These are phyloP conservation scores for Gastrolobium bilobum DNA, from an alignment of 306 rosid genomes.

Conservation along the genomic window DNA sequence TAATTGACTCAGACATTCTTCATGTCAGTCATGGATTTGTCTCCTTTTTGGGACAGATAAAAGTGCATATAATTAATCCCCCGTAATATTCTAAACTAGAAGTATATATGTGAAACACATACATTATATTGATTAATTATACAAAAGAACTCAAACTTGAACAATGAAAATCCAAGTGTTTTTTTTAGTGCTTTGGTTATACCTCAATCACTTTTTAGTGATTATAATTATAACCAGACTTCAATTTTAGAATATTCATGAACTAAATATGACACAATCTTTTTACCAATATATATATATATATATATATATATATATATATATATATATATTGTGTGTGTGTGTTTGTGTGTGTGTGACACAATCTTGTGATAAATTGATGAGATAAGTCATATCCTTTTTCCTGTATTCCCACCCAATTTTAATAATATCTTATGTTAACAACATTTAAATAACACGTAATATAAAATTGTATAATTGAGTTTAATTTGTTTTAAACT, in stretches of 20 bases:
- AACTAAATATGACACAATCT: no score
- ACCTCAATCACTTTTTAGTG: no score
- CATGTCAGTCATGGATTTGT: constrained; percentile 21
- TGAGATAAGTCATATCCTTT: background rate
- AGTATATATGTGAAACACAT: background rate
- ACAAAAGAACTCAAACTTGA: background rate
- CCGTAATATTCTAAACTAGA: background rate
- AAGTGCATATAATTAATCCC: background rate
- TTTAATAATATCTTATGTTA: background rate
- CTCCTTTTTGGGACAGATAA: background rate
- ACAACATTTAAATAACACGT: background rate
- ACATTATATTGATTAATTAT: background rate
- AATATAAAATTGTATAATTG: background rate
- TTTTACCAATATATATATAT: no score
- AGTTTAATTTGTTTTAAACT: background rate
- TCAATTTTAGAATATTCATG: no score
- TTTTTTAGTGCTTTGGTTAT: no score
- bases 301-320: no score
- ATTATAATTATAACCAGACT: no score
- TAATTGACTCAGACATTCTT: constrained; percentile 25
- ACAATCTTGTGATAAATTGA: background rate
- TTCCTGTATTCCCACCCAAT: background rate
- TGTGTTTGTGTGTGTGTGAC: no score
- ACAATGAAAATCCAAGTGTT: no score
- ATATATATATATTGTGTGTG: no score